Conservation (phyloP, 176 grass and related monocot genomes). For the Hsuehochloa calcarea region DNA sequence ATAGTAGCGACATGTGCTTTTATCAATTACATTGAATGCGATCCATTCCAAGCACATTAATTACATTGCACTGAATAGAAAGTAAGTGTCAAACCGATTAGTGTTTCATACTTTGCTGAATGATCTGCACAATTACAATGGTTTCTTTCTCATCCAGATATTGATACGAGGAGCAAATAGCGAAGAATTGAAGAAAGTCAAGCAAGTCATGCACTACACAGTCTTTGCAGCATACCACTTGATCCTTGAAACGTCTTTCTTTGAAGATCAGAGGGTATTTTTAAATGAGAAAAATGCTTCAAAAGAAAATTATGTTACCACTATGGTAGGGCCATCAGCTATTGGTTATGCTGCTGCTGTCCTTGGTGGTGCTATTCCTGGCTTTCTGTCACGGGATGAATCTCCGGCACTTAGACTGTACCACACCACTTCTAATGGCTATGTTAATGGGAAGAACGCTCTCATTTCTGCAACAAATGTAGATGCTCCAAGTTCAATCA, state of each 20-base stretch:
- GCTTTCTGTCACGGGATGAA: conserved; percentile 40
- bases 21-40: not conserved
- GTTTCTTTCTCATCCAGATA: conserved; percentile 61
- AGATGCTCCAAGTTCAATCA: conserved; percentile 24
- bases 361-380: conserved; percentile 29
- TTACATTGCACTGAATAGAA: conserved; percentile 1
- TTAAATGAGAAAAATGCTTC: conserved; percentile 45
- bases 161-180: conserved; percentile 68
- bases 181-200: conserved; percentile 83
- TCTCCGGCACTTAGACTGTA: conserved; percentile 62
- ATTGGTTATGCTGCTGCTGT: conserved; percentile 24
- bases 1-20: not conserved
- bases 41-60: not conserved
- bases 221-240: conserved; percentile 85
- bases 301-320: conserved; percentile 30
- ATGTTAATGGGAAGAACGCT: conserved; percentile 39
- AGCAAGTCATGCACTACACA: conserved; percentile 74
- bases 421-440: conserved; percentile 51
- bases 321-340: conserved; percentile 26
- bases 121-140: conserved; percentile 11
- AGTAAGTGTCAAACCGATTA: conserved; percentile 2
- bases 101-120: conserved; percentile 15
- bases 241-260: conserved; percentile 88
- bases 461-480: conserved; percentile 33
- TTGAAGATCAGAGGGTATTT: conserved; percentile 77